These are phyloP conservation scores for Mycena alexandri DNA, from an alignment of 768 basidiomycete species.

Conservation along the genomic window DNA sequence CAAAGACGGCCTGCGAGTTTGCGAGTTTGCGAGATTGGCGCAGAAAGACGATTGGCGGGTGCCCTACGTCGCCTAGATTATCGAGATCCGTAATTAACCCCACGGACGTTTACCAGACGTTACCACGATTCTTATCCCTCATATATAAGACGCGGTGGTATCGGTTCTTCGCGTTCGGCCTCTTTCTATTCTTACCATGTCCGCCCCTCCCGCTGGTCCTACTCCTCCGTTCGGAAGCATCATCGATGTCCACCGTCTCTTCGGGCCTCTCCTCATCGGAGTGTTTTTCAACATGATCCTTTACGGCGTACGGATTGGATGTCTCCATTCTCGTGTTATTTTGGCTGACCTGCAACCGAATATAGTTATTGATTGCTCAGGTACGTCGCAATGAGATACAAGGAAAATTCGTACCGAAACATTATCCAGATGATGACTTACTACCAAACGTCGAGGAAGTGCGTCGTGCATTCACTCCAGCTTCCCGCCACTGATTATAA, in stretches of 20 bases:
- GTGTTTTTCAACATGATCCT: conserved; percentile 6
- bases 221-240: background rate
- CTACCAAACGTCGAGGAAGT: conserved; percentile 2
- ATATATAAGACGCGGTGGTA: no score
- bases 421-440: conserved; percentile 3
- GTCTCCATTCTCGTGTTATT: no score
- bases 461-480: background rate
- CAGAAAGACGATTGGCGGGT: no score
- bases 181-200: background rate
- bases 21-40: no score
- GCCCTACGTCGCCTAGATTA: no score
- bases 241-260: background rate
- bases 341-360: background rate
- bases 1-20: no score
- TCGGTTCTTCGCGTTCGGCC: no score
- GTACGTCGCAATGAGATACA: background rate
- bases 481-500: no score
- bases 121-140: no score
- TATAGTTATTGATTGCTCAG: background rate
- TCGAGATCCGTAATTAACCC: no score
- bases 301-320: background rate
- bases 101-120: no score
- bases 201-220: background rate
- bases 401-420: background rate
- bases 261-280: background rate